Conservation (phyloP, 306 rosid species). For the Lithocarpus polystachyus region DNA sequence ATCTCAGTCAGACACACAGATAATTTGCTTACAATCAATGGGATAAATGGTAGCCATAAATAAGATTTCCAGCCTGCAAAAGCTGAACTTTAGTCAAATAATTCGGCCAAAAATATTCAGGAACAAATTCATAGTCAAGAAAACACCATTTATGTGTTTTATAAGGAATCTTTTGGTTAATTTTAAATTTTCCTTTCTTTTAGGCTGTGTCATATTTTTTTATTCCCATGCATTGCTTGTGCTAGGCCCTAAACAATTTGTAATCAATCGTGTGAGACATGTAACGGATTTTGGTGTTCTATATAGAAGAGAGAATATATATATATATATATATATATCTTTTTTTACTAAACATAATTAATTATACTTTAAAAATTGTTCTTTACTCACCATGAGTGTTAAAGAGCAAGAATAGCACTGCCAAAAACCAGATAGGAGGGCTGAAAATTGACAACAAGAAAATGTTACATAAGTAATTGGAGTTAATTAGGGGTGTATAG, state of each 20-base stretch:
- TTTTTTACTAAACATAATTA: not conserved
- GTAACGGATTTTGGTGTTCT: no score
- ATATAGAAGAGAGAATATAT: no score
- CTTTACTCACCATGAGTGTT: conserved; percentile 62
- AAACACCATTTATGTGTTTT: no score
- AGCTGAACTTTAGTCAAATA: not conserved
- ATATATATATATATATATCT: no score
- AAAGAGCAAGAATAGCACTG: conserved; percentile 69
- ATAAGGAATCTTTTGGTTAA: no score
- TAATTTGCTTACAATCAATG: conserved; percentile 69
- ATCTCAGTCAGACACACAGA: not conserved
- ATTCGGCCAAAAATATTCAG: not conserved
- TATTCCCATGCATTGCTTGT: not conserved
- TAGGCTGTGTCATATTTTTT: not conserved
- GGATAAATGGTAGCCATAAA: conserved; percentile 79
- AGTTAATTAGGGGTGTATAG: no score
- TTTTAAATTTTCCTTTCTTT: not conserved
- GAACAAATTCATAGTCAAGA: no score
- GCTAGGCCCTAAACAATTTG: no score
- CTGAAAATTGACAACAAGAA: conserved; percentile 28
- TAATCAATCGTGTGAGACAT: no score
- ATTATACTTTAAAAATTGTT: not conserved
- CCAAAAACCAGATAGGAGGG: conserved; percentile 81
- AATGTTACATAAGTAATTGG: not conserved
- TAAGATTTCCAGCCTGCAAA: conserved; percentile 73